Percentiles rank a stretch among this genome's conserved stretches.
Conservation (phyloP, 208 protist species). For the Angomonas desouzai region DNA sequence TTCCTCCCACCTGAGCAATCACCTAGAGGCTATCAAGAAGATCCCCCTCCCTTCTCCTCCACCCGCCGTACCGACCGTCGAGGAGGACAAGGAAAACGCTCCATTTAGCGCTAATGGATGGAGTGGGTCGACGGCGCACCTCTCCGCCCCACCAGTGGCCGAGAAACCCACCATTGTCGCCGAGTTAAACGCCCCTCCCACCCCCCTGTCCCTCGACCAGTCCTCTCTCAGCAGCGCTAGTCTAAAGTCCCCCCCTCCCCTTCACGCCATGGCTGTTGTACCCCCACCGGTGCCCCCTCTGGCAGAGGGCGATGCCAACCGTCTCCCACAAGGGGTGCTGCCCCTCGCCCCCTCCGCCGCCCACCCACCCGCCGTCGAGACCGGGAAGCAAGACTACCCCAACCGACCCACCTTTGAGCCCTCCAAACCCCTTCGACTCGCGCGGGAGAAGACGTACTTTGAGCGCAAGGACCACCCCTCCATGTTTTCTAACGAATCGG, state of each 20-base stretch:
- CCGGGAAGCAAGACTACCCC: background rate
- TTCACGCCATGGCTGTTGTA: too few relatives aligned
- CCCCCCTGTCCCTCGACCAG: background rate
- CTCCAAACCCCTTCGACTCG: background rate
- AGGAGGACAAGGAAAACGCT: background rate
- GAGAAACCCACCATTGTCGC: background rate
- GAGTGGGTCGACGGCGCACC: background rate
- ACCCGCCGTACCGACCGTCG: background rate
- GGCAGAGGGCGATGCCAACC: too few relatives aligned
- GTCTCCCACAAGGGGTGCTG: background rate
- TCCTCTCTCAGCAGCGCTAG: background rate
- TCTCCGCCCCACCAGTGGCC: background rate
- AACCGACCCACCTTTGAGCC: background rate
- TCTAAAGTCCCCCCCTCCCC: background rate
- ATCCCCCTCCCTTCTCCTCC: background rate
- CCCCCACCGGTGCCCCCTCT: too few relatives aligned
- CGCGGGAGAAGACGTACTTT: conserved; percentile 1
- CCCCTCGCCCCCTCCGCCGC: background rate
- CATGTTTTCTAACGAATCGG: background rate
- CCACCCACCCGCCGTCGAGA: background rate
- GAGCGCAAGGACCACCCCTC: background rate
- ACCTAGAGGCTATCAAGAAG: background rate
- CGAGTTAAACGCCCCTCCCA: background rate
- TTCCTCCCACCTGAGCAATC: background rate
- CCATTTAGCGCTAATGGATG: too few relatives aligned